These are phyloP conservation scores for Senecio squalidus DNA, from an alignment of 140 eudicot species.

Conservation along the genomic window DNA sequence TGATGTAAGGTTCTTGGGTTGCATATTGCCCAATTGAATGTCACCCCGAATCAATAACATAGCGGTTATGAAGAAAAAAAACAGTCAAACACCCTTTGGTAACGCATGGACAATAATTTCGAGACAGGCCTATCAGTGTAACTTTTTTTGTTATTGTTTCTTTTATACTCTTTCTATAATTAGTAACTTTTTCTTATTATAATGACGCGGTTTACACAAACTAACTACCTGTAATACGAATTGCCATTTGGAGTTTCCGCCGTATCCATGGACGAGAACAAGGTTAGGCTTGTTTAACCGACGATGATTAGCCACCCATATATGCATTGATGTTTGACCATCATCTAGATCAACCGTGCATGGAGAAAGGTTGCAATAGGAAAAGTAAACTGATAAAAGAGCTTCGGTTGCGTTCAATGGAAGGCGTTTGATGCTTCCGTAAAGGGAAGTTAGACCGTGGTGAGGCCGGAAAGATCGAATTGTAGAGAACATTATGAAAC, in stretches of 20 bases:
- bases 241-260: slow-evolving; percentile 69
- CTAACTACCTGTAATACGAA: slow-evolving; percentile 37
- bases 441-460: slow-evolving; percentile 22
- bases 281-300: slow-evolving; percentile 50
- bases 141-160: too few species aligned
- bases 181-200: too few species aligned
- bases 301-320: slow-evolving; percentile 48
- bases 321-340: slow-evolving; percentile 51
- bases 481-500: slow-evolving; percentile 2
- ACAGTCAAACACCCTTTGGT: too few species aligned
- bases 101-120: too few species aligned
- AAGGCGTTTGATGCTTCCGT: slow-evolving; percentile 25
- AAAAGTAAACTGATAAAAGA: slow-evolving; percentile 37
- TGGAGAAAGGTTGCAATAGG: slow-evolving; percentile 42
- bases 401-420: slow-evolving; percentile 33
- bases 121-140: too few species aligned
- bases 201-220: neutral
- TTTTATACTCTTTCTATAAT: too few species aligned
- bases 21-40: too few species aligned
- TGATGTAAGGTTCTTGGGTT: too few species aligned
- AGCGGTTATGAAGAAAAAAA: too few species aligned
- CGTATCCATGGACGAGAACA: slow-evolving; percentile 65
- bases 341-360: slow-evolving; percentile 56
- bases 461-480: slow-evolving; percentile 25
- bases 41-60: too few species aligned